These are phyloP conservation scores for Chrysochromulina parva DNA, from an alignment of 78 protist genomes.

Conservation along the genomic window DNA sequence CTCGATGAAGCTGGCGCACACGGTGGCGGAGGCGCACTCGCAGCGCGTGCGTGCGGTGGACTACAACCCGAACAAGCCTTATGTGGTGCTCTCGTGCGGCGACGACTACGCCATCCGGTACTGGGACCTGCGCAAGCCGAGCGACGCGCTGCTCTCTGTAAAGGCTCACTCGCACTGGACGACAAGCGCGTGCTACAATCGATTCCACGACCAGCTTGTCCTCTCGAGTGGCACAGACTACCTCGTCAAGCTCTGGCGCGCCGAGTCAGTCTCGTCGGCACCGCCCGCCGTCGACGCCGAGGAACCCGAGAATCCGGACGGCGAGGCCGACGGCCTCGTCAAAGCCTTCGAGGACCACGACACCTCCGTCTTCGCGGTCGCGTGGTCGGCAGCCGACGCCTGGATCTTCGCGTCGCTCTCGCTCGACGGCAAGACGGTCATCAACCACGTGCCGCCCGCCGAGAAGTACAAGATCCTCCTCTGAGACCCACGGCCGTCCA, in stretches of 20 bases:
- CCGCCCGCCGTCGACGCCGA: not conserved
- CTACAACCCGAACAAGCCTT: conserved; percentile 17
- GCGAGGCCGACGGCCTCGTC: not conserved
- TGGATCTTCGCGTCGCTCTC: conserved; percentile 16
- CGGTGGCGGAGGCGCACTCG: not conserved
- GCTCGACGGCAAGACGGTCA: not conserved
- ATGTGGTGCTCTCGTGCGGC: not conserved
- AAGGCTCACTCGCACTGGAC: not conserved
- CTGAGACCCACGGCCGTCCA: not conserved
- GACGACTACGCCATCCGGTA: not conserved
- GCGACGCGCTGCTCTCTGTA: not conserved
- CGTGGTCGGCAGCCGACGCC: not conserved
- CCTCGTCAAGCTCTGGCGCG: conserved; percentile 8
- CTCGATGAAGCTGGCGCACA: not conserved
- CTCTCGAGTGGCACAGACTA: not conserved
- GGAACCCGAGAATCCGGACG: not conserved
- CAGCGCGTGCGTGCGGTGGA: not conserved
- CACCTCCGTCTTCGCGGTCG: not conserved
- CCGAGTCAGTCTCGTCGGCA: not conserved
- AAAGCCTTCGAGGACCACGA: not conserved
- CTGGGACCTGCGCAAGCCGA: conserved; percentile 21
- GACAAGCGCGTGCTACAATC: not conserved
- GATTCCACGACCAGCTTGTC: conserved; percentile 27
- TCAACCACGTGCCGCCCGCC: not conserved
- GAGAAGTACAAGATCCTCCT: conserved; percentile 17